A percentile compares a stretch with the other conserved stretches of the same genome.
phyloP scores from a whole-genome alignment of 768 basidiomycete species.

The Lactarius hatsudake region DNA sequence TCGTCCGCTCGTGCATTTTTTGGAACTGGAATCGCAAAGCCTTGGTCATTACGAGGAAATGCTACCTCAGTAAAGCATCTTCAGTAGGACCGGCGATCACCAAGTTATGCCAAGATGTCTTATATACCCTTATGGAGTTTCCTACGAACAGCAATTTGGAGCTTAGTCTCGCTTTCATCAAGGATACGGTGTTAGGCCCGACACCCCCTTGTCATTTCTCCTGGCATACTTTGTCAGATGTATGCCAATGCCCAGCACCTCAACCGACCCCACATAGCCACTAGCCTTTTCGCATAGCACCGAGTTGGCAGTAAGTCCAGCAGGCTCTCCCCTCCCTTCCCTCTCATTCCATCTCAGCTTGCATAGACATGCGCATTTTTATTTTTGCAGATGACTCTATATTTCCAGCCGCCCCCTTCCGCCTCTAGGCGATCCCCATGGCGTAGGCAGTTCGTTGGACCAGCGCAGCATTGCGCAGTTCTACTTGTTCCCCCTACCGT shows the following conservation, averaged over 20 bases:
- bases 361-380: too few species aligned
- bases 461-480: too few species aligned
- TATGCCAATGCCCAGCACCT: conserved; percentile 24
- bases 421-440: too few species aligned
- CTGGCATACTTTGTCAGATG: conserved; percentile 40
- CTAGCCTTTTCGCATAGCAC: conserved; percentile 46
- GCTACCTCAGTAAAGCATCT: conserved; percentile 32
- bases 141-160: conserved; percentile 36
- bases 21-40: conserved; percentile 54
- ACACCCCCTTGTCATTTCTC: conserved; percentile 40
- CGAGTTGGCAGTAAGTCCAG: too few species aligned
- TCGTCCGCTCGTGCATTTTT: conserved; percentile 51
- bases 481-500: too few species aligned
- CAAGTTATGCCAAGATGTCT: conserved; percentile 42
- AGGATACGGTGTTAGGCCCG: conserved; percentile 34
- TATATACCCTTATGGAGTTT: conserved; percentile 30
- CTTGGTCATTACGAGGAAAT: conserved; percentile 37
- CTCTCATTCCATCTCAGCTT: too few species aligned
- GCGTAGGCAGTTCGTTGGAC: too few species aligned
- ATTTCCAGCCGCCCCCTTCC: too few species aligned
- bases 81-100: conserved; percentile 31
- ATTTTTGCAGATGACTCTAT: too few species aligned
- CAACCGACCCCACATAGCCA: conserved; percentile 37
- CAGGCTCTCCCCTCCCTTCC: too few species aligned
- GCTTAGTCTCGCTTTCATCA: conserved; percentile 44